A percentile compares a stretch with the other conserved stretches of the same genome.
These are phyloP conservation scores for Pezicula rhizophila DNA, from an alignment of 2,329 filamentous ascomycete species.

Conservation along the genomic window DNA sequence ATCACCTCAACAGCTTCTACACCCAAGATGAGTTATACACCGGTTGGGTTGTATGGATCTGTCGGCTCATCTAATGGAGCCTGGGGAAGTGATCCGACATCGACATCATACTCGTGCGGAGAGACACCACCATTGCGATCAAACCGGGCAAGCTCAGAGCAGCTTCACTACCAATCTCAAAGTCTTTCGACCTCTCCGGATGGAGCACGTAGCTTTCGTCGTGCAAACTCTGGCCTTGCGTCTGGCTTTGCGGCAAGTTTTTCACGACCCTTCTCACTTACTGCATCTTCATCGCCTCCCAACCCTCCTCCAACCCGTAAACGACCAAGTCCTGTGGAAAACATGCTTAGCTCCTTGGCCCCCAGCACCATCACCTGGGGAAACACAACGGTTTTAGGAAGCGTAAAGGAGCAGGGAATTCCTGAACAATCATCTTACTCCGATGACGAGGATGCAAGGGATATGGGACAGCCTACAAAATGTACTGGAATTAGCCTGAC, in stretches of 20 bases:
- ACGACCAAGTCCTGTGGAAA: constrained; percentile 56
- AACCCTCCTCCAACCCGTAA: constrained; percentile 40
- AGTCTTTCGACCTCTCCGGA: constrained; percentile 56
- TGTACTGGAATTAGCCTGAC: constrained; percentile 34
- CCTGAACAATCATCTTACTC: constrained; percentile 20
- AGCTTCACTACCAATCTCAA: constrained; percentile 40
- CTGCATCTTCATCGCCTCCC: constrained; percentile 37
- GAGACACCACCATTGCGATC: constrained; percentile 51
- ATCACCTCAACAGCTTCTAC: constrained; percentile 51
- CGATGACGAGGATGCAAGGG: constrained; percentile 21
- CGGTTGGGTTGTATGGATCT: constrained; percentile 47
- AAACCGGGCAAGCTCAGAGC: constrained; percentile 39
- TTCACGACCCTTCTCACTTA: constrained; percentile 32
- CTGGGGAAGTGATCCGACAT: constrained; percentile 48
- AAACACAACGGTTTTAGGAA: constrained; percentile 30
- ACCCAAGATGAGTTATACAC: constrained; percentile 50
- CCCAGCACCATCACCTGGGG: constrained; percentile 34
- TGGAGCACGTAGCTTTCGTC: constrained; percentile 42
- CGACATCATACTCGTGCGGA: constrained; percentile 54
- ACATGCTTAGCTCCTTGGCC: constrained; percentile 48
- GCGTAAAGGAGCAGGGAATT: constrained; percentile 25
- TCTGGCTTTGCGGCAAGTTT: constrained; percentile 51
- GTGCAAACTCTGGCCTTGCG: constrained; percentile 49
- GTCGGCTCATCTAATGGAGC: constrained; percentile 49
- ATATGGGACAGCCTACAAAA: constrained; percentile 14